Conservation (phyloP, 2,329 filamentous ascomycete genomes). For the Epichloe elymi region DNA sequence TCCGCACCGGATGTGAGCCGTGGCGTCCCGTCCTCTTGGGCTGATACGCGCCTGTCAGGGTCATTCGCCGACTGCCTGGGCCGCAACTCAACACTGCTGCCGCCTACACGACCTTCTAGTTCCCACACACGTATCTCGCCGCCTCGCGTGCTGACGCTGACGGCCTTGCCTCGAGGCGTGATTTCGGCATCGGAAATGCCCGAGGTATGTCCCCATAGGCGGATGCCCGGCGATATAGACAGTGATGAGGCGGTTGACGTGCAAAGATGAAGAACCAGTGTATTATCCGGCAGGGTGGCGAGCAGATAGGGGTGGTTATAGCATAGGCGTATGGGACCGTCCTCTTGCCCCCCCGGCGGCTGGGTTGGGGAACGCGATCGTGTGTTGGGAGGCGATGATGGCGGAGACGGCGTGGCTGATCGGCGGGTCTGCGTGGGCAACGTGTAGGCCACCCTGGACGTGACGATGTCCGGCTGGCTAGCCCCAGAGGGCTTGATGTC, state of each 20-base stretch:
- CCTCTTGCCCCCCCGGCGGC: slow-evolving; percentile 8
- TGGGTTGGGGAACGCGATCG: slow-evolving; percentile 5
- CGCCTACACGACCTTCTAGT: slow-evolving; percentile 54
- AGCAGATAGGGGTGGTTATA: slow-evolving; percentile 77
- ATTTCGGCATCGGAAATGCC: slow-evolving; percentile 78
- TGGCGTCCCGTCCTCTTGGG: neutral
- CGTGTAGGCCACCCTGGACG: slow-evolving; percentile 24
- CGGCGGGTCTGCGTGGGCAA: slow-evolving; percentile 18
- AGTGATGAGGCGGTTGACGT: slow-evolving; percentile 56
- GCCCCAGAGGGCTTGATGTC: slow-evolving; percentile 37
- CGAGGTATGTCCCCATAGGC: slow-evolving; percentile 86
- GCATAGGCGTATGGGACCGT: slow-evolving; percentile 49
- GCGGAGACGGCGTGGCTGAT: slow-evolving; percentile 7
- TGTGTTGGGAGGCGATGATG: slow-evolving; percentile 5
- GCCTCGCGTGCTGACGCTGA: slow-evolving; percentile 74
- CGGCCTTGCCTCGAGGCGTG: slow-evolving; percentile 71
- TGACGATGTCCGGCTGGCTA: slow-evolving; percentile 17
- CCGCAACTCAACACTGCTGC: slow-evolving; percentile 41
- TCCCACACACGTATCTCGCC: slow-evolving; percentile 71
- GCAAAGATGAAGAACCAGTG: slow-evolving; percentile 68
- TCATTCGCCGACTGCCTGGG: slow-evolving; percentile 18
- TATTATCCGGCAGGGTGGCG: slow-evolving; percentile 76
- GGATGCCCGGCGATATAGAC: slow-evolving; percentile 57
- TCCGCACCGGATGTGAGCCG: slow-evolving; percentile 20
- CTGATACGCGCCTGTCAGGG: slow-evolving; percentile 10